phyloP scores from a whole-genome alignment of 495 filamentous ascomycete genomes.

The Podospora pseudoanserina region DNA sequence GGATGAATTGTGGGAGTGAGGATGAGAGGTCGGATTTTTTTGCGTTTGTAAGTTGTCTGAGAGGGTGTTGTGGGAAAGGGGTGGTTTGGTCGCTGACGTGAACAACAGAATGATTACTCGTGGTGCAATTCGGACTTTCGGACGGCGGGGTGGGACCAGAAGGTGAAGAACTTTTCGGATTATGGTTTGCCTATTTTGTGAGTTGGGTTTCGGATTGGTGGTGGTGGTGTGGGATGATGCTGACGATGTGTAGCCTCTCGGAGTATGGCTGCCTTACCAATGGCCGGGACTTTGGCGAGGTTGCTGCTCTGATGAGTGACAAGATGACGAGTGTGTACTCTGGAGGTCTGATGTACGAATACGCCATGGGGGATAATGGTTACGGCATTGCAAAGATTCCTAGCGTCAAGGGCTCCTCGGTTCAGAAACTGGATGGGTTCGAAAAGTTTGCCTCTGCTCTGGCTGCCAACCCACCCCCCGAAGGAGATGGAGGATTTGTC shows the following conservation, averaged over 20 bases:
- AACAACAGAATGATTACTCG: slow-evolving; percentile 80
- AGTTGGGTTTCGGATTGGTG: slow-evolving; percentile 3
- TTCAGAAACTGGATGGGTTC: slow-evolving; percentile 58
- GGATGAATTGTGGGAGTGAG: slow-evolving; percentile 91
- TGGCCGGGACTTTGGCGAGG: slow-evolving; percentile 76
- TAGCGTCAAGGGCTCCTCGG: slow-evolving; percentile 35
- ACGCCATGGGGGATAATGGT: slow-evolving; percentile 69
- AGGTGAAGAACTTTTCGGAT: slow-evolving; percentile 85
- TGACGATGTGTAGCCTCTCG: slow-evolving; percentile 55
- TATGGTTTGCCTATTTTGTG: slow-evolving; percentile 87
- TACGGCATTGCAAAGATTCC: slow-evolving; percentile 75
- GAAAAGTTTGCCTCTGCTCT: slow-evolving; percentile 63
- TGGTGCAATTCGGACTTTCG: slow-evolving; percentile 87
- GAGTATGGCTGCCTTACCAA: slow-evolving; percentile 88
- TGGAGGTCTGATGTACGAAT: slow-evolving; percentile 94
- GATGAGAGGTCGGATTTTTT: slow-evolving; percentile 91
- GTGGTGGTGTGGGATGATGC: neutral
- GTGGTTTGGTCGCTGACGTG: neutral
- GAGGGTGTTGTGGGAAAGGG: neutral
- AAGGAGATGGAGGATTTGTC: slow-evolving; percentile 75
- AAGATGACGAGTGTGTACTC: slow-evolving; percentile 93
- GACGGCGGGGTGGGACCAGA: slow-evolving; percentile 80
- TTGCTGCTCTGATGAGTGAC: slow-evolving; percentile 70
- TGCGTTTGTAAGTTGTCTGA: slow-evolving; percentile 58
- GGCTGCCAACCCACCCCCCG: slow-evolving; percentile 57